A percentile compares a stretch with the other conserved stretches of the same genome.
phyloP scores from a whole-genome alignment of 441 rosid species.

The Croton setiger region DNA sequence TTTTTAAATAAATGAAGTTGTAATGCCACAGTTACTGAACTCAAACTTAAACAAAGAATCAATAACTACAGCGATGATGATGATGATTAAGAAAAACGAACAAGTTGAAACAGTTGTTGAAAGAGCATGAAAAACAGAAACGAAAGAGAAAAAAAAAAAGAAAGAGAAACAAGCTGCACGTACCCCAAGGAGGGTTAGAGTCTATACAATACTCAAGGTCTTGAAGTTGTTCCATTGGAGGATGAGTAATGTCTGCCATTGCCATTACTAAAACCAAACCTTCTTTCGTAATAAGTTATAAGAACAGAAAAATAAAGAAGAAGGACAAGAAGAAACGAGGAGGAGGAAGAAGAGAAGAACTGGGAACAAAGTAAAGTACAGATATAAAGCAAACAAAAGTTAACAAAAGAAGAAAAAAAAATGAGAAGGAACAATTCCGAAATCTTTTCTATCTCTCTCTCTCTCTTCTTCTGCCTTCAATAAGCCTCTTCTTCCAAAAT shows the following conservation, averaged over 20 bases:
- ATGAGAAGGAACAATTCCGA: conserved; percentile 30
- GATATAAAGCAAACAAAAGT: conserved; percentile 50
- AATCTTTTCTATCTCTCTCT: conserved; percentile 15
- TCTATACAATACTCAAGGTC: conserved; percentile 97
- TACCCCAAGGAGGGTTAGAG: conserved; percentile 99
- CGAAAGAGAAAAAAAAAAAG: background rate
- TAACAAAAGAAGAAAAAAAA: background rate
- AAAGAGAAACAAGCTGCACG: background rate
- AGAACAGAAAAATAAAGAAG: background rate
- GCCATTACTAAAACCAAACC: conserved; percentile 6
- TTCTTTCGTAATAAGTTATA: background rate
- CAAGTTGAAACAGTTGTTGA: background rate
- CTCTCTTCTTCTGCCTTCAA: background rate
- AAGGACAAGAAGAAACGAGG: conserved; percentile 12
- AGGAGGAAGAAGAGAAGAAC: conserved; percentile 11
- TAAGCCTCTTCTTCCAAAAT: background rate
- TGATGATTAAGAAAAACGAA: background rate
- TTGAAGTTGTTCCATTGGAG: conserved; percentile 98
- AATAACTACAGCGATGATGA: background rate
- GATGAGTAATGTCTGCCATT: conserved; percentile 85
- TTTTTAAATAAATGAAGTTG: background rate
- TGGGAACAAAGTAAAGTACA: conserved; percentile 39
- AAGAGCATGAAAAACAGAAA: background rate
- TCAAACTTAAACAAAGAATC: background rate
- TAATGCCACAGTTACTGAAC: conserved; percentile 11